Evolutionary conservation across 192 early-diverging fungal genomes (phyloP).

Genomic region (Rhizophagus clarus): DNA sequence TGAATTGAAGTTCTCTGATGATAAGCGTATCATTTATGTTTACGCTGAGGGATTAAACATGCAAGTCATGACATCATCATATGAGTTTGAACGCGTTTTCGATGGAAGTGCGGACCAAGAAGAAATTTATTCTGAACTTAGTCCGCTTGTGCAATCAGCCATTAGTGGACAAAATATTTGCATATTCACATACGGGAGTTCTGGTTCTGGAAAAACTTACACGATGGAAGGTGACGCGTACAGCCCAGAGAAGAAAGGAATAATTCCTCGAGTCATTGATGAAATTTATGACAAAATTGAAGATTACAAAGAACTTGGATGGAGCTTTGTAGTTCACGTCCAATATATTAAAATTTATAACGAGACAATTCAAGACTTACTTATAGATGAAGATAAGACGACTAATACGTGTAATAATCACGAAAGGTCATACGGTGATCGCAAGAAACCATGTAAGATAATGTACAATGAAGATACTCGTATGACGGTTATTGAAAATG

Average conservation of each 20-base stretch:
- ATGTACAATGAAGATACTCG: too few species aligned
- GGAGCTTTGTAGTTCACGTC: slow-evolving; percentile 84
- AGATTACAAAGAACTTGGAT: slow-evolving; percentile 76
- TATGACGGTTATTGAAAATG: too few species aligned
- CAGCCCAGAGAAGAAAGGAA: slow-evolving; percentile 60
- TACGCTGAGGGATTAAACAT: background rate
- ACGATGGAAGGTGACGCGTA: slow-evolving; percentile 74
- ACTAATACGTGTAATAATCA: slow-evolving; percentile 80
- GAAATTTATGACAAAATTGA: slow-evolving; percentile 84
- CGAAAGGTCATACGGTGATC: slow-evolving; percentile 78
- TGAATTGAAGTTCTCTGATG: background rate
- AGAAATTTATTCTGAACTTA: slow-evolving; percentile 89
- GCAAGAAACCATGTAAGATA: slow-evolving; percentile 63
- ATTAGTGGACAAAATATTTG: slow-evolving; percentile 96
- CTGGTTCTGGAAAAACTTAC: slow-evolving; percentile 88
- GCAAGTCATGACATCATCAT: slow-evolving; percentile 63
- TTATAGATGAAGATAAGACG: slow-evolving; percentile 64
- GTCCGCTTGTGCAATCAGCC: slow-evolving; percentile 92
- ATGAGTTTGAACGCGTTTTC: slow-evolving; percentile 89
- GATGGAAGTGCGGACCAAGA: slow-evolving; percentile 65
- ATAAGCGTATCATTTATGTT: background rate
- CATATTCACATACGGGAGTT: slow-evolving; percentile 98
- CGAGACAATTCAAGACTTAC: slow-evolving; percentile 85
- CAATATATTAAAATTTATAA: slow-evolving; percentile 98
- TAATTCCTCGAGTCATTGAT: slow-evolving; percentile 92